Base-by-base conservation (phyloP, 2,329 filamentous ascomycete genomes). In the Fusarium incarnatum region DNA sequence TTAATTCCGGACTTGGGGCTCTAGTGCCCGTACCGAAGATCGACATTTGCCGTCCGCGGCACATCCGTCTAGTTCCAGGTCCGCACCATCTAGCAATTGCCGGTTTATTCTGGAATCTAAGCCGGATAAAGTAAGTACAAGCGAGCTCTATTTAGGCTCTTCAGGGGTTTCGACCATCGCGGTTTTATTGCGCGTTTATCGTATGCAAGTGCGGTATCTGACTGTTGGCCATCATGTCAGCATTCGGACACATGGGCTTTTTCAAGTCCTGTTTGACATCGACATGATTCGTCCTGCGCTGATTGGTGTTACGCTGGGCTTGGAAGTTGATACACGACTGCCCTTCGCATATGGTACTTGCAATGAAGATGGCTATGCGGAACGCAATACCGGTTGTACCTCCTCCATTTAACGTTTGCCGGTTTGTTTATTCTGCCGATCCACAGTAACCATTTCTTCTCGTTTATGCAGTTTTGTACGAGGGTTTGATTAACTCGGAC, bases 21-120 rank as follows among this genome's bases (percentile, higher is more conserved):
- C 57, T 74, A 75, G 71, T 70, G 68, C 70, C 52, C 63, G 54
- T 60, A 42, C 60, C 67, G 59, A 63, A 65, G 73, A 75, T 75
- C 73, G 71, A 75, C 73, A 69, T 74, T 68, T 75, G 73, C 71
- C 73, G 73, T 69, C 64, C 71, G 68, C 72, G 73, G 71, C 65
- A 73, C 64, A 65, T 72, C 71, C 56, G 49, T 66, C 59, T 72
- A 70, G 63, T 65, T 60, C 68, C 56, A 70, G 66, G 60, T 58
- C 65, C 59, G 64, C 63, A 56, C 69, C 67, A 60, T 60, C 61
- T 23, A 58, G 41, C 67, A 73, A 75, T 63, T 75, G 73, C 73
- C 71, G 73, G 57, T 49, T 61, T 60, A 64, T 20, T 23, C 56
- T 58, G 25, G 13, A 15, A 18, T 34, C 63, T 59, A 63, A 52